A percentile compares a stretch with the other conserved stretches of the same genome.
phyloP scores from a whole-genome alignment of 129 eudicot genomes.

The Flaveria robusta region DNA sequence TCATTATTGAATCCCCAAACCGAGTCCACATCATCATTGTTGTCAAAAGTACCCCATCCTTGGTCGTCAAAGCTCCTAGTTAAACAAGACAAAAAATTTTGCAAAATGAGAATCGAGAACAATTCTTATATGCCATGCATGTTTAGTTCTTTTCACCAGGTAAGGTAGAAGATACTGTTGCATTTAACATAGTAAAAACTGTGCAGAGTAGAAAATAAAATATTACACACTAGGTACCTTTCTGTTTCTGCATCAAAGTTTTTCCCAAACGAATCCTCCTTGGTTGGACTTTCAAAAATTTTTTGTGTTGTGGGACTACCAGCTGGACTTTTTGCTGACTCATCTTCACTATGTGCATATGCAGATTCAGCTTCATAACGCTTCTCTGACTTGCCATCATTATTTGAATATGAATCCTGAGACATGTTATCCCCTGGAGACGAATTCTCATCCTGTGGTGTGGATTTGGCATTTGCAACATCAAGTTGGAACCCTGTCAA shows the following conservation, averaged over 20 bases:
- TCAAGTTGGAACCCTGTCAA: conserved; percentile 65
- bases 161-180: background rate
- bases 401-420: conserved; percentile 55
- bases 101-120: background rate
- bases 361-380: conserved; percentile 71
- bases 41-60: conserved; percentile 85
- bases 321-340: conserved; percentile 71
- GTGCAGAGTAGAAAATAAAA: background rate
- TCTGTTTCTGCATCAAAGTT: conserved; percentile 77
- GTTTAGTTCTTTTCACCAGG: too few species aligned
- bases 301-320: conserved; percentile 69
- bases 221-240: conserved; percentile 44
- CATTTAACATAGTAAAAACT: background rate
- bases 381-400: conserved; percentile 59
- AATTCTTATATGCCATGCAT: background rate
- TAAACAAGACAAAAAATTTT: background rate
- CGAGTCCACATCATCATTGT: conserved; percentile 86
- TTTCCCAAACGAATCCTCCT: conserved; percentile 63
- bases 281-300: conserved; percentile 64
- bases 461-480: conserved; percentile 57
- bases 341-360: conserved; percentile 70
- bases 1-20: conserved; percentile 82
- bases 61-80: conserved; percentile 82
- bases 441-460: conserved; percentile 42
- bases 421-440: conserved; percentile 50